Percentiles rank a stretch among this genome's conserved stretches.
These are phyloP conservation scores for Fusarium coffeatum DNA, from an alignment of 2,329 filamentous ascomycete species.

Conservation along the genomic window DNA sequence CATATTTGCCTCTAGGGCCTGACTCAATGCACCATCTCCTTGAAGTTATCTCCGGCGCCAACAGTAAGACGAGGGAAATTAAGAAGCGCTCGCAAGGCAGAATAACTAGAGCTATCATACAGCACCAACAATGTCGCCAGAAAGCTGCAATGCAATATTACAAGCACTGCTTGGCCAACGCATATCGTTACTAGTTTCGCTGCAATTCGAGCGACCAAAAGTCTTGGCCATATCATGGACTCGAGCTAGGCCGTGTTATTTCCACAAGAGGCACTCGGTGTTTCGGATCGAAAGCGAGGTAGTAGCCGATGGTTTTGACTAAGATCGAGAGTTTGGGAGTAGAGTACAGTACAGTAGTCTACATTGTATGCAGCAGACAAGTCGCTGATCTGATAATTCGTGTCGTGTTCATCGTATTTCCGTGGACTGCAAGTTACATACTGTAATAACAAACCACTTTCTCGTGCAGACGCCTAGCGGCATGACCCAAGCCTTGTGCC, in stretches of 20 bases:
- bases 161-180: constrained; percentile 17
- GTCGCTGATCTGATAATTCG: background rate
- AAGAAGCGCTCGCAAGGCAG: constrained; percentile 3
- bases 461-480: constrained; percentile 17
- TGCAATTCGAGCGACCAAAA: constrained; percentile 19
- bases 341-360: background rate
- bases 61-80: background rate
- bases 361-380: background rate
- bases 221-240: constrained; percentile 36
- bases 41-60: constrained; percentile 1
- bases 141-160: background rate
- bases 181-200: constrained; percentile 24
- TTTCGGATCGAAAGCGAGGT: background rate
- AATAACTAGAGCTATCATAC: background rate
- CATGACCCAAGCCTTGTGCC: constrained; percentile 28
- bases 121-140: background rate
- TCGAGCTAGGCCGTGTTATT: constrained; percentile 11
- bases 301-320: background rate
- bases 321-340: background rate
- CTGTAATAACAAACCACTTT: background rate
- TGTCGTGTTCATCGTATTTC: constrained; percentile 31
- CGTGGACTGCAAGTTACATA: background rate
- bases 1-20: constrained; percentile 16
- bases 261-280: background rate
- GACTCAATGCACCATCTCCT: background rate